A percentile compares a stretch with the other conserved stretches of the same genome.
Evolutionary conservation across 768 basidiomycete species (phyloP).

Genomic region (Amanita molliuscula): DNA sequence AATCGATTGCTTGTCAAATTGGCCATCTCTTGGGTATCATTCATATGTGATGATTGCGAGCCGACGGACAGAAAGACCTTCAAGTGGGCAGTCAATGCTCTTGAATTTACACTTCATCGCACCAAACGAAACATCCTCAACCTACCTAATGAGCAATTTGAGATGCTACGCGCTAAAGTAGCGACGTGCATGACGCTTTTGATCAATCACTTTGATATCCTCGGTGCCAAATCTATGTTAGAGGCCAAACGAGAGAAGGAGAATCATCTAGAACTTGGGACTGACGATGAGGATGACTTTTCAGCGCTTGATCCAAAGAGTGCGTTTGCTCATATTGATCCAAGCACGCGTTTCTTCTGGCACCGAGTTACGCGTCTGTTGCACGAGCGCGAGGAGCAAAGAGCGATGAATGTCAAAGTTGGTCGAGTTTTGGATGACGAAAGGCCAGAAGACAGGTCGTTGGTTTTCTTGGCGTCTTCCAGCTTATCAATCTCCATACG

Average conservation of each 20-base stretch:
- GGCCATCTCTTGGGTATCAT: constrained; percentile 96
- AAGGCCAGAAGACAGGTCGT: constrained; percentile 85
- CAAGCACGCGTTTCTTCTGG: constrained; percentile 66
- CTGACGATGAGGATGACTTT: constrained; percentile 39
- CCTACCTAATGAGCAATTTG: constrained; percentile 81
- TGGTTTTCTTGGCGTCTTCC: constrained; percentile 93
- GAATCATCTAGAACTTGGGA: constrained; percentile 52
- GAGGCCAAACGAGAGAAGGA: constrained; percentile 91
- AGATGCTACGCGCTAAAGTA: constrained; percentile 82
- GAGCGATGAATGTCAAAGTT: constrained; percentile 58
- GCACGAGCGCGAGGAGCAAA: constrained; percentile 52
- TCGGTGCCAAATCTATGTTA: constrained; percentile 82
- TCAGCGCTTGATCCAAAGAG: constrained; percentile 25
- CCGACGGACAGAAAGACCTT: constrained; percentile 93
- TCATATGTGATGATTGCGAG: constrained; percentile 97
- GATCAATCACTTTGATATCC: constrained; percentile 94
- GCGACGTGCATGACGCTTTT: constrained; percentile 95
- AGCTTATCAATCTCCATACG: constrained; percentile 90
- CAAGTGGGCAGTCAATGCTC: constrained; percentile 94
- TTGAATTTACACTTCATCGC: constrained; percentile 85
- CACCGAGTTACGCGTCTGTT: constrained; percentile 56
- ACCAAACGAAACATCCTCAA: constrained; percentile 87
- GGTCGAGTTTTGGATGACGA: constrained; percentile 94
- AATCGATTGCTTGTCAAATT: constrained; percentile 78
- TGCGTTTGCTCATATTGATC: constrained; percentile 40